phyloP scores from a whole-genome alignment of 1,284 basidiomycete species.

The Moesziomyces sp. region DNA sequence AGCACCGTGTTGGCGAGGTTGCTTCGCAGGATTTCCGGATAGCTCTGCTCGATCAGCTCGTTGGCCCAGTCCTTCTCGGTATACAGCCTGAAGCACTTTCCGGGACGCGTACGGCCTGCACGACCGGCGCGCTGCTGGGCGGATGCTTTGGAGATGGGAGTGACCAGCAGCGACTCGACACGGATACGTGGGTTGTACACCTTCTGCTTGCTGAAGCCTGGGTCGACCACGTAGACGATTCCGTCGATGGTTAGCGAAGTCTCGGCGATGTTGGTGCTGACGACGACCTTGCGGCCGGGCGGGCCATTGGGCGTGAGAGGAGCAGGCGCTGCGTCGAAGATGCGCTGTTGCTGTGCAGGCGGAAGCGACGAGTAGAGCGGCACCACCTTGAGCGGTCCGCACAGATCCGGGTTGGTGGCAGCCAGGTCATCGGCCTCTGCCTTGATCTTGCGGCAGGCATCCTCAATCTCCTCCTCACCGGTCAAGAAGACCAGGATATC shows the following conservation, averaged over 20 bases:
- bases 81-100: constrained; percentile 96
- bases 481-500: constrained; percentile 95
- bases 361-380: constrained; percentile 94
- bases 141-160: constrained; percentile 94
- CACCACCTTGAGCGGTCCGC: constrained; percentile 82
- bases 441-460: constrained; percentile 92
- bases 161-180: constrained; percentile 91
- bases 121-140: constrained; percentile 96
- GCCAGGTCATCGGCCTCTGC: constrained; percentile 72
- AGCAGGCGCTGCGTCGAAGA: constrained; percentile 87
- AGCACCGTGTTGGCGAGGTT: constrained; percentile 88
- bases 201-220: constrained; percentile 96
- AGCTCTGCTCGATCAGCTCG: constrained; percentile 89
- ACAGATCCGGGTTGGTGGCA: constrained; percentile 61
- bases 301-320: constrained; percentile 77
- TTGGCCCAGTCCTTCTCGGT: constrained; percentile 95
- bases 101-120: constrained; percentile 92
- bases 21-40: constrained; percentile 92
- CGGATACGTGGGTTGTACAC: constrained; percentile 96
- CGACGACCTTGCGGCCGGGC: constrained; percentile 89
- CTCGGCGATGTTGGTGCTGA: constrained; percentile 98
- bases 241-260: constrained; percentile 98
- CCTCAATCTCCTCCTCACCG: constrained; percentile 98
- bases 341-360: constrained; percentile 90
- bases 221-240: constrained; percentile 98